These are phyloP conservation scores for Ceratopteris richardii DNA, from an alignment of 75 land plant species.

Conservation along the genomic window DNA sequence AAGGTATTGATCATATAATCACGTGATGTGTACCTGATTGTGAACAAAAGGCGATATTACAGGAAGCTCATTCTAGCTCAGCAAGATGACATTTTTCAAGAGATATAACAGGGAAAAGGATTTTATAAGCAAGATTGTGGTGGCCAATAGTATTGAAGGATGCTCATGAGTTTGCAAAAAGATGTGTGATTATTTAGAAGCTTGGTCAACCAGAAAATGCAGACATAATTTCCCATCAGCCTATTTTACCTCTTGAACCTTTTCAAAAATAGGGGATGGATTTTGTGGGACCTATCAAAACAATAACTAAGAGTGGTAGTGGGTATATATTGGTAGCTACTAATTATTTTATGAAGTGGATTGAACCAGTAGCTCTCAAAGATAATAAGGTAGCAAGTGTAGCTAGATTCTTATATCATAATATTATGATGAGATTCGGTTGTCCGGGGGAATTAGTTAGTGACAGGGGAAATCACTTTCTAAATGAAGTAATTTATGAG, in stretches of 20 bases:
- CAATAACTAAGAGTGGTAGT: not conserved
- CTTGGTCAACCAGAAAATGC: not conserved
- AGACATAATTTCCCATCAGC: not conserved
- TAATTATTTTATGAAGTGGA: conserved; percentile 15
- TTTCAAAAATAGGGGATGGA: conserved; percentile 6
- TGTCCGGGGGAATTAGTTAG: not conserved
- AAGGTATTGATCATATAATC: not conserved
- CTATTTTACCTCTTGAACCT: conserved; percentile 3
- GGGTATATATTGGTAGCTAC: conserved; percentile 6
- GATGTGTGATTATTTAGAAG: not conserved
- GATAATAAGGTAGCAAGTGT: not conserved
- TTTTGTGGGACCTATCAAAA: conserved; percentile 5
- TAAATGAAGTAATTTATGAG: not conserved
- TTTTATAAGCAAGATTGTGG: conserved; percentile 4
- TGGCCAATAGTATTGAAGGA: not conserved
- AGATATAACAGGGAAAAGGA: conserved; percentile 1
- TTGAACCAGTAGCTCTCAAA: conserved; percentile 9
- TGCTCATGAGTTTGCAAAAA: not conserved
- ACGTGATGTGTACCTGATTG: not conserved
- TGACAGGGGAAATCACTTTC: conserved; percentile 5
- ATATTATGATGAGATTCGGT: not conserved
- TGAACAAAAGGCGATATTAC: not conserved
- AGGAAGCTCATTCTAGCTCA: conserved; percentile 4
- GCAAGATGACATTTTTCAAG: not conserved
- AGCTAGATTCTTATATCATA: conserved; percentile 10